Evolutionary conservation across 768 basidiomycete species (phyloP).

Genomic region (Kwoniella sp.): DNA sequence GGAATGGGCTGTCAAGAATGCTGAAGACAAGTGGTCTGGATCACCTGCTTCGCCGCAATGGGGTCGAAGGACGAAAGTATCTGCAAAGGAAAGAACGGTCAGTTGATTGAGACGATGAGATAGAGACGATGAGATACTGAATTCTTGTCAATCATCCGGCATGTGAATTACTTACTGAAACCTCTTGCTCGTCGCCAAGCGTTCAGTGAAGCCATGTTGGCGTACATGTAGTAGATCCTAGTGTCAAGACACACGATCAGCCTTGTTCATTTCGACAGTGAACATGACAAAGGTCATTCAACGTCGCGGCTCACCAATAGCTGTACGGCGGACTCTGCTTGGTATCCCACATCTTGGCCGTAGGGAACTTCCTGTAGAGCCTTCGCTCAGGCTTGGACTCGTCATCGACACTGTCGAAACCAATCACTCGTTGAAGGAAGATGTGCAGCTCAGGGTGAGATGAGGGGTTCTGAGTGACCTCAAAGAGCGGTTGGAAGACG

Average conservation of each 20-base stretch:
- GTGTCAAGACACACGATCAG: conserved; percentile 16
- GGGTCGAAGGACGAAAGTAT: conserved; percentile 93
- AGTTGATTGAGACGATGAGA: too few species aligned
- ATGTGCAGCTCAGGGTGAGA: conserved; percentile 92
- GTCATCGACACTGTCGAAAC: conserved; percentile 98
- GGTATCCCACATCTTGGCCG: conserved; percentile 85
- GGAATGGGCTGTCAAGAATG: conserved; percentile 93
- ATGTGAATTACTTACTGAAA: conserved; percentile 94
- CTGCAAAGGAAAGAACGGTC: conserved; percentile 57
- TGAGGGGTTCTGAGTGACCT: conserved; percentile 87
- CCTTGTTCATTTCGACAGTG: not conserved
- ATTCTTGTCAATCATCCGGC: too few species aligned
- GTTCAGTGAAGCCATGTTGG: conserved; percentile 92
- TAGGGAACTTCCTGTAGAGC: conserved; percentile 90
- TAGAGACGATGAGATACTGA: too few species aligned
- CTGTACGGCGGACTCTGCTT: conserved; percentile 89
- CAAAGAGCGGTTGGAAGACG: conserved; percentile 88
- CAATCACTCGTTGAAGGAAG: conserved; percentile 90
- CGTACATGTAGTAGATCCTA: conserved; percentile 95
- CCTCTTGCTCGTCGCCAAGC: conserved; percentile 84
- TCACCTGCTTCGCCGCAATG: conserved; percentile 98
- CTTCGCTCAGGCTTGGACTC: conserved; percentile 91
- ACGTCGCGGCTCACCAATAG: conserved; percentile 70
- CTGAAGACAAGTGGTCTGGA: conserved; percentile 92
- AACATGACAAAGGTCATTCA: not conserved